These are phyloP conservation scores for Dendrothele bispora DNA, from an alignment of 768 basidiomycete species.

Conservation along the genomic window DNA sequence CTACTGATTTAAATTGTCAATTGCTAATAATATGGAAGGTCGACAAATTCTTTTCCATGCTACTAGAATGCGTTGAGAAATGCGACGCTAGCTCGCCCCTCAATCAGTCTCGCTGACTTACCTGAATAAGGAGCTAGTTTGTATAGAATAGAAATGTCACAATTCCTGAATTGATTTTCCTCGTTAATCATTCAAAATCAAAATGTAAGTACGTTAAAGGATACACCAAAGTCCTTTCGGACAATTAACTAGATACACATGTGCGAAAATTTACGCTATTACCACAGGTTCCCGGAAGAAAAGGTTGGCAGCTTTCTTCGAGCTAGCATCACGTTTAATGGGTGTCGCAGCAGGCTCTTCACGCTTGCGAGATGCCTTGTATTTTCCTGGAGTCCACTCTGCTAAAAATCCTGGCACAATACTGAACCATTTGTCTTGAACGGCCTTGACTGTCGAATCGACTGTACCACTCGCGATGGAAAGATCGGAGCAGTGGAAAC, in stretches of 20 bases:
- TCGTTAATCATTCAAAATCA: too few relatives aligned
- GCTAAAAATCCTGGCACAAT: slow-evolving; percentile 61
- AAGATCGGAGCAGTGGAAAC: slow-evolving; percentile 72
- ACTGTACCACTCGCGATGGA: slow-evolving; percentile 34
- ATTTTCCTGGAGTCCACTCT: slow-evolving; percentile 28
- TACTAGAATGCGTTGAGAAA: slow-evolving; percentile 56
- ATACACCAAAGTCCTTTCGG: too few relatives aligned
- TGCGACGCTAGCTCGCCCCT: slow-evolving; percentile 65
- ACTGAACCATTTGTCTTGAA: slow-evolving; percentile 52
- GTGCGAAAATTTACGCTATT: too few relatives aligned
- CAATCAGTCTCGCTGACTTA: too few relatives aligned
- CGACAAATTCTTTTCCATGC: slow-evolving; percentile 59
- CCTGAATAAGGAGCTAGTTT: too few relatives aligned
- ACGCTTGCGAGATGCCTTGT: background rate
- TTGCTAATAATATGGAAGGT: slow-evolving; percentile 43
- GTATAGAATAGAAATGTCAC: too few relatives aligned
- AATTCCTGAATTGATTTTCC: too few relatives aligned
- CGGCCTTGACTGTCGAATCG: slow-evolving; percentile 51
- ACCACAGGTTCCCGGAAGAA: background rate
- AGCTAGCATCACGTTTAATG: too few relatives aligned
- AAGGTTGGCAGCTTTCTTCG: background rate
- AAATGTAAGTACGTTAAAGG: too few relatives aligned
- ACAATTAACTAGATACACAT: too few relatives aligned
- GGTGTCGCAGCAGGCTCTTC: slow-evolving; percentile 2
- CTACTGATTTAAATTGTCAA: background rate